Evolutionary conservation across 495 filamentous ascomycete species (phyloP).

Genomic region (Neurospora sp.): DNA sequence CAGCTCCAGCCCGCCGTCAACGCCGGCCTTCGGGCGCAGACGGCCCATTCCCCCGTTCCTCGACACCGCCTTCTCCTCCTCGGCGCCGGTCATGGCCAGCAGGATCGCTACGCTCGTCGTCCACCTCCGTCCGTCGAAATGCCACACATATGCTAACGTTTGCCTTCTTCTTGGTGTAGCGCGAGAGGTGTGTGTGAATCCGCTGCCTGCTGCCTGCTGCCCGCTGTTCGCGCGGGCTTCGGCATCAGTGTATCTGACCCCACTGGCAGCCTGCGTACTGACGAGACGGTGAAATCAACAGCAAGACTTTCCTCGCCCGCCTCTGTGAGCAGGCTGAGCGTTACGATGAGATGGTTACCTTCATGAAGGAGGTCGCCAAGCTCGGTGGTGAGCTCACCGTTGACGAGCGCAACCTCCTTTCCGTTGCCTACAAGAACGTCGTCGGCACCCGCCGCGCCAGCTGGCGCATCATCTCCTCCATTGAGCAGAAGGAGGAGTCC

Average conservation of each 20-base stretch:
- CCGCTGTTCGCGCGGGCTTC: neutral
- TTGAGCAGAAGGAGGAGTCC: slow-evolving; percentile 99
- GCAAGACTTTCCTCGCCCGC: slow-evolving; percentile 99
- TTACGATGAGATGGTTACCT: slow-evolving; percentile 99
- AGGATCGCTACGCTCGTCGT: slow-evolving; percentile 13
- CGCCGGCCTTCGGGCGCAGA: neutral
- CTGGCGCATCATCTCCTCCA: slow-evolving; percentile 99
- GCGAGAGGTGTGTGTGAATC: slow-evolving; percentile 63
- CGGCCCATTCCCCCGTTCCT: slow-evolving; percentile 22
- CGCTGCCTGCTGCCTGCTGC: neutral
- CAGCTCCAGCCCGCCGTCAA: slow-evolving; percentile 11
- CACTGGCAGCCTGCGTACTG: slow-evolving; percentile 10
- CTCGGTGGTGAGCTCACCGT: slow-evolving; percentile 92
- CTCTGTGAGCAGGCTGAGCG: slow-evolving; percentile 99
- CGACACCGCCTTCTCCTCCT: slow-evolving; percentile 17
- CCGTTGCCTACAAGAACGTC: slow-evolving; percentile 99
- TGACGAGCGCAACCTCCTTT: slow-evolving; percentile 98
- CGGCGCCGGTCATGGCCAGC: slow-evolving; percentile 17
- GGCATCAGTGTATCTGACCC: slow-evolving; percentile 2
- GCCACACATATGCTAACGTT: slow-evolving; percentile 32
- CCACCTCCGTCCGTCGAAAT: neutral
- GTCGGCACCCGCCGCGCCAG: slow-evolving; percentile 97
- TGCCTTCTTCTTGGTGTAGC: slow-evolving; percentile 37
- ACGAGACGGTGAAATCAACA: slow-evolving; percentile 34
- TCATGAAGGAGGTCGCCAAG: slow-evolving; percentile 99